Base-by-base conservation (phyloP, 23 red algal genomes). In the Gracilaria gracilis region DNA sequence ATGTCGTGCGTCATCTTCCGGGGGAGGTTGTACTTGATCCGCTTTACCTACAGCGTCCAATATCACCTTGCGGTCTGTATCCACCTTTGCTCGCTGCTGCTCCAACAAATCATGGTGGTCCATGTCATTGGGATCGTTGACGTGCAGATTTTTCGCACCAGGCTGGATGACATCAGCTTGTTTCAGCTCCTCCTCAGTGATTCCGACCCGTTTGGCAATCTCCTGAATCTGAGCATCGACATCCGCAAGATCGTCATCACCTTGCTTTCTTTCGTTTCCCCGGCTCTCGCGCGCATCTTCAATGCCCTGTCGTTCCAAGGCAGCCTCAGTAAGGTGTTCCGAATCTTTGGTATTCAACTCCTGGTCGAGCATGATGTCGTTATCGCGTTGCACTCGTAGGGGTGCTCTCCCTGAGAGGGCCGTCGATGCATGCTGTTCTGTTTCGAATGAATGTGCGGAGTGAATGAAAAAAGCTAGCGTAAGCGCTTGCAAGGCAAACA, bases 171-270 rank as follows among this genome's bases (percentile, higher is more conserved):
- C 42, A 77, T 77, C 34, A 16, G 46, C 72, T 49, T 51, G 72
- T 28, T 77, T 77, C n/a, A 77, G 72, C 27, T 77, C 72, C 50
- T 77, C 72, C 32, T 77, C 72, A 77, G 72, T 77, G 42, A 77
- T 77, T 77, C 72, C 72, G 21, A 51, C 72, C 23, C 46, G 72
- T 50, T 51, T 77, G 23, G 72, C 72, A 77, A 77, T 77, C 72
- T 46, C 72, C 27, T 46, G 40, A 51, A 77, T 77, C 39, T 77
- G 72, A 27, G 72, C 72, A 48, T 77, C 72, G 16, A 77, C 72
- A 46, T 77, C 72, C 11, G 4, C 37, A 20, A 69, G 64, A 69
- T 46, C 72, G 39, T 77, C 72, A 48, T 77, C 40, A 0, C 44
- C 39, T 1, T 33, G 40, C 42, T 77, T 51, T 27, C 19, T 20